Base-by-base conservation (phyloP, 257 asterid species). In the Osmanthus fragrans region DNA sequence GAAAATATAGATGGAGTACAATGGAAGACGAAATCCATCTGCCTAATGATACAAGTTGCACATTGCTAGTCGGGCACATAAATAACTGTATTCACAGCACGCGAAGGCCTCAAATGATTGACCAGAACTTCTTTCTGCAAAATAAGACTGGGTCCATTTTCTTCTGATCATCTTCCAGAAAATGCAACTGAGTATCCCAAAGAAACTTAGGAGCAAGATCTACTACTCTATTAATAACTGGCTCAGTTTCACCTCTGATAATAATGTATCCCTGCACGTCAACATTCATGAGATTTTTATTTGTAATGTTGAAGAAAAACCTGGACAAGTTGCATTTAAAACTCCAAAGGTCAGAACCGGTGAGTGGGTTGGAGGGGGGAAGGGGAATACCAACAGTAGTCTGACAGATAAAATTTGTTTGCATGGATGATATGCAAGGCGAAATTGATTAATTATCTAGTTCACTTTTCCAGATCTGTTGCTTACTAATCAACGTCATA, bases 41-140 rank as follows among this genome's bases (percentile, higher is more conserved):
- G 34, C 82, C 67, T 73, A 47, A 34, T 42, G 74, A 23, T 71
- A 79, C 80, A 56, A 29, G 74, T 32, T 51, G 72, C 18, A 10
- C 16, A 18, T 34, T 7, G 47, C 33, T 68, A 27, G 1, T 19
- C 45, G 7, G 23, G 42, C 71, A 54, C 56, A 39, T 19, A 72
- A 69, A 11, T 74, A 63, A 80, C 66, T 30, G 39, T 39, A 27
- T 8, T 11, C 19, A 60, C 11, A 77, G 73, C 76, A 37, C 65
- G 29, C 39, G 3, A 69, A 77, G 64, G 49, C 56, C 32, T 88
- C 78, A 92, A 33, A 86, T 81, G 73, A 93, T 87, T 2, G 98
- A 86, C 99, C 99, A 93, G 80, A 93, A 93, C 77, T 81, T 95
- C 85, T 95, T 91, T 49, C 88, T 78, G 87, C 99, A 95, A 73